Evolutionary conservation across 2,329 filamentous ascomycete genomes (phyloP).

Genomic region (Catunica adiposa): DNA sequence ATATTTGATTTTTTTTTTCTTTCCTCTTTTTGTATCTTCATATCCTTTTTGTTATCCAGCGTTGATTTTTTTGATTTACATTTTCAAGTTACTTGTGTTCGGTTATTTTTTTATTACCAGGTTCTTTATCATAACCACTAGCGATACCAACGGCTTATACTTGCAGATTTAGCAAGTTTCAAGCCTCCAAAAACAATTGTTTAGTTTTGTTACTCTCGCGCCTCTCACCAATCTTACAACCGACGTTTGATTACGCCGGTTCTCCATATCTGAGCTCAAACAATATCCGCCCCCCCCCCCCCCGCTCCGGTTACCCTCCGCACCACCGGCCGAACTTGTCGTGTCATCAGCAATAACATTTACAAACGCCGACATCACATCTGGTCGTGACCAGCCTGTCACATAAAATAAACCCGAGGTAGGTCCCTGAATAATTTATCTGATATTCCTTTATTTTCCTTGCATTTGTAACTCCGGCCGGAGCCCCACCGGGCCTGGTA

Average conservation of each 20-base stretch:
- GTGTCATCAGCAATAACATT: background rate
- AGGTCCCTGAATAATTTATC: background rate
- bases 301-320: background rate
- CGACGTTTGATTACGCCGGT: slow-evolving; percentile 1
- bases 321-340: background rate
- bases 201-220: background rate
- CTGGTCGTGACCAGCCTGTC: slow-evolving; percentile 13
- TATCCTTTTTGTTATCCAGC: slow-evolving; percentile 7
- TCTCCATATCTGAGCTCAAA: background rate
- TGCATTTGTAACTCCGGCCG: background rate
- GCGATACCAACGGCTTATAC: slow-evolving; percentile 1
- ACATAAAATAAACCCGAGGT: slow-evolving; percentile 1
- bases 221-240: background rate
- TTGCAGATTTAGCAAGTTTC: background rate
- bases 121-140: background rate
- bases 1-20: slow-evolving; percentile 3
- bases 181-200: slow-evolving; percentile 6
- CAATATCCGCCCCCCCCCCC: background rate
- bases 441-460: background rate
- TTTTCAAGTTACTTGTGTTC: background rate
- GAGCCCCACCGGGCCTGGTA: background rate
- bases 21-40: slow-evolving; percentile 7
- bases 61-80: background rate
- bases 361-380: background rate
- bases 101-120: background rate